Percentiles rank a stretch among this genome's conserved stretches.
Evolutionary conservation across 148 eudicot species (phyloP).

Genomic region (Talinum fruticosum): DNA sequence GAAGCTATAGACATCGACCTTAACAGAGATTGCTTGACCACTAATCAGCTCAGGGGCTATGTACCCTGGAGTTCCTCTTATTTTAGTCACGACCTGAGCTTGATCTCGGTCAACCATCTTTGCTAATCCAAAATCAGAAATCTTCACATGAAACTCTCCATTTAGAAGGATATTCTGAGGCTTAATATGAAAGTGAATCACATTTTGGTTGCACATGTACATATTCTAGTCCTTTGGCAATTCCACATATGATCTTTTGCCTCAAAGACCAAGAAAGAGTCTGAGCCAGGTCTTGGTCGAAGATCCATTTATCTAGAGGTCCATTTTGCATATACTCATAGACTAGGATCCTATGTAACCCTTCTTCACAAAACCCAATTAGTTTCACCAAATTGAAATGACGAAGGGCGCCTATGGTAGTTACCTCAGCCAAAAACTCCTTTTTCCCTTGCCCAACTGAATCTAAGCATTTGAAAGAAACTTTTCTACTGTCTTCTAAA

Average conservation of each 20-base stretch:
- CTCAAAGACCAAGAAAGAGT: slow-evolving; percentile 27
- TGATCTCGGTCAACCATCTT: slow-evolving; percentile 19
- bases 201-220: slow-evolving; percentile 19
- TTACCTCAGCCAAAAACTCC: slow-evolving; percentile 41
- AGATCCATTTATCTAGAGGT: slow-evolving; percentile 41
- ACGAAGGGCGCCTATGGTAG: slow-evolving; percentile 37
- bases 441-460: slow-evolving; percentile 19
- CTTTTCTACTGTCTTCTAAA: not conserved
- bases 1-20: slow-evolving; percentile 34
- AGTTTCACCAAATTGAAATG: slow-evolving; percentile 37
- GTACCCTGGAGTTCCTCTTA: slow-evolving; percentile 20
- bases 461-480: not conserved
- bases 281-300: slow-evolving; percentile 6
- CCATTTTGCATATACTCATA: slow-evolving; percentile 42
- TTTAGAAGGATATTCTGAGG: slow-evolving; percentile 22
- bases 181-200: slow-evolving; percentile 24
- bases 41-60: slow-evolving; percentile 23
- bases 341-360: slow-evolving; percentile 33
- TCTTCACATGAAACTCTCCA: slow-evolving; percentile 18
- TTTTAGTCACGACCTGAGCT: slow-evolving; percentile 12
- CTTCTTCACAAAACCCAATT: slow-evolving; percentile 39
- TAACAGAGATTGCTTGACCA: slow-evolving; percentile 17
- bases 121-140: slow-evolving; percentile 24
- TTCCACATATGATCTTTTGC: slow-evolving; percentile 27
- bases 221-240: slow-evolving; percentile 32